Percentiles rank a stretch among this genome's conserved stretches.
phyloP scores from a whole-genome alignment of 305 asterid genomes.

The Salvia sclarea region DNA sequence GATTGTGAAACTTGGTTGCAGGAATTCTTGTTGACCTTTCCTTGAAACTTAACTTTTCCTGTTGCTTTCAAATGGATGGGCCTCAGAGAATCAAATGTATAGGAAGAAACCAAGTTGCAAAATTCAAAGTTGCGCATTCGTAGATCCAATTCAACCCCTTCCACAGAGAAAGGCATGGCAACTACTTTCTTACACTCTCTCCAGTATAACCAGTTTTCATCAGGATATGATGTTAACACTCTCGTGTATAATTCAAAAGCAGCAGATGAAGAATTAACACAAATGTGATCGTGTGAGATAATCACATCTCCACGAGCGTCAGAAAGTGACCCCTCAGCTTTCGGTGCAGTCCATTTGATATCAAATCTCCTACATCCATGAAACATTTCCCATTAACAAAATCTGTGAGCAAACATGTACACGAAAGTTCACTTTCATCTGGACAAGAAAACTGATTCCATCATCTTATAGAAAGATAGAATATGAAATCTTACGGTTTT shows the following conservation, averaged over 20 bases:
- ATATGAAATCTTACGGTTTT: conserved; percentile 79
- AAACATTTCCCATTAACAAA: conserved; percentile 23
- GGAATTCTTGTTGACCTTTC: conserved; percentile 64
- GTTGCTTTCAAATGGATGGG: conserved; percentile 95
- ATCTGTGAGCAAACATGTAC: conserved; percentile 18
- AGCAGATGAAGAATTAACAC: conserved; percentile 88
- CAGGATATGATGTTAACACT: conserved; percentile 76
- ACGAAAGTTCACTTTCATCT: conserved; percentile 21
- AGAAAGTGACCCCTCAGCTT: conserved; percentile 94
- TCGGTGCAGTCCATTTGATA: conserved; percentile 98
- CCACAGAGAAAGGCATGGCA: conserved; percentile 73
- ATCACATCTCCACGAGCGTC: conserved; percentile 99
- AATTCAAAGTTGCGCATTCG: conserved; percentile 95
- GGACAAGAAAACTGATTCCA: conserved; percentile 23
- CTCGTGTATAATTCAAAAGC: conserved; percentile 89
- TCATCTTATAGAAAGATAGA: conserved; percentile 36
- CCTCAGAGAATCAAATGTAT: conserved; percentile 87
- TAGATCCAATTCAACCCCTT: conserved; percentile 93
- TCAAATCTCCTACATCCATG: conserved; percentile 81
- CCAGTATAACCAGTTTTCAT: conserved; percentile 52
- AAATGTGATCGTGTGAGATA: conserved; percentile 83
- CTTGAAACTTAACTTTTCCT: conserved; percentile 92
- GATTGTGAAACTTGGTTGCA: conserved; percentile 39
- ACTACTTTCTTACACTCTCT: conserved; percentile 56
- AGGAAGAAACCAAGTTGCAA: conserved; percentile 83